Evolutionary conservation across 148 eudicot genomes (phyloP), one percentile per base, ranked within the genome.

Genomic region (Beta vulgaris): DNA sequence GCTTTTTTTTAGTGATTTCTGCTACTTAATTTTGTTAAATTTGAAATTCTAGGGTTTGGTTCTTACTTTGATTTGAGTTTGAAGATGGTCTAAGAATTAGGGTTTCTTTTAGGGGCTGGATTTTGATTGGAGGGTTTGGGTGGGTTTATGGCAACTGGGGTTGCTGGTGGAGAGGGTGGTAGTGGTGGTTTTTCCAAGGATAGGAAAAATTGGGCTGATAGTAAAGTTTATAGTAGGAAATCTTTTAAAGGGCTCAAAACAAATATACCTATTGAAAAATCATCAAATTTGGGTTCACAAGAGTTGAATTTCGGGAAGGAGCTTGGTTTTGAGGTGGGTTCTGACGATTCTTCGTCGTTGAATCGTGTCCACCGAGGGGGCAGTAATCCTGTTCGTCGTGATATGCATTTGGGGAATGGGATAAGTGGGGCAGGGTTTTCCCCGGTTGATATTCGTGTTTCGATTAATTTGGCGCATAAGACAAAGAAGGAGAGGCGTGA

Each of bases 401-500:
- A 75, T 10, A 79, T 55, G 42, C 82, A 62, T 49, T 66, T 70
- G 1, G 86, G 83, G 11, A 83, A 78, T 53, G 88, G 78, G 19
- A 29, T 60, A 60, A 79, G 26, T 43, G 88, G 81, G 43, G 68
- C 29, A 13, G 93, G 87, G 40, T 80, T 85, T 46, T 59, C 57
- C 54, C 78, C 81, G 71, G 85, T 73, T 53, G 96, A 80, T 75
- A 84, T 78, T 76, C 85, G 82, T 34, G 87, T 87, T 68, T 80
- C 84, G 44, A 86, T 92, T 48, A 87, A 77, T 83, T 86, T 95
- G 75, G 77, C 82, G 9, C 83, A 73, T 37, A 89, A 82, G 79
- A 84, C 97, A 9, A 95, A 90, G 88, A 80, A 86, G 67, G 97
- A 95, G 81, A 84, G 78, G 81, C 77, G 76, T 73, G 93, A 92